These are phyloP conservation scores for Zasmidium angulare DNA, from an alignment of 2,329 filamentous ascomycete genomes.

Conservation along the genomic window DNA sequence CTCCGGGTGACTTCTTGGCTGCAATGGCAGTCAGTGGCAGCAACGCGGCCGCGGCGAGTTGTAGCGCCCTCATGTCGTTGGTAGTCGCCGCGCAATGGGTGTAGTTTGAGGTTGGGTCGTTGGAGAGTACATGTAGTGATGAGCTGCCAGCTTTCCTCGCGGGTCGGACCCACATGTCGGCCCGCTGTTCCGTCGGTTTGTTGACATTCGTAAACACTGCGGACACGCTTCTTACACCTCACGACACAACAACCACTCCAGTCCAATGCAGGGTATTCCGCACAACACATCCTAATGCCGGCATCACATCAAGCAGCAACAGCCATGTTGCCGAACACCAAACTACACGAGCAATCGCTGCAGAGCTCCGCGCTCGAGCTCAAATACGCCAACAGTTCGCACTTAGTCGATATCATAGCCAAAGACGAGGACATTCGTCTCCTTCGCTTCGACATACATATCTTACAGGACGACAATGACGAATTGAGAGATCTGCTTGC, in stretches of 20 bases:
- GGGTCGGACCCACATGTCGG: not conserved
- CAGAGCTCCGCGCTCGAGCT: slow-evolving; percentile 62
- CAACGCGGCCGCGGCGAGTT: slow-evolving; percentile 59
- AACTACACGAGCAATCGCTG: slow-evolving; percentile 51
- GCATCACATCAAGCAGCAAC: slow-evolving; percentile 14
- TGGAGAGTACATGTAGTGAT: no score
- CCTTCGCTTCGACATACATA: slow-evolving; percentile 65
- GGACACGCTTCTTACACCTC: not conserved
- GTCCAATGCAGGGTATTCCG: slow-evolving; percentile 3
- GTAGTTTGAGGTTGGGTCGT: not conserved
- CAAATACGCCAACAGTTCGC: slow-evolving; percentile 65
- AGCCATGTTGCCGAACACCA: slow-evolving; percentile 17
- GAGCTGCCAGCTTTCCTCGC: slow-evolving; percentile 6
- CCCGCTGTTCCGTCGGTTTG: not conserved
- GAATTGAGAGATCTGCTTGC: slow-evolving; percentile 64
- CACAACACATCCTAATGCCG: slow-evolving; percentile 15
- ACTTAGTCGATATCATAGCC: slow-evolving; percentile 65
- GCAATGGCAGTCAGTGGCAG: slow-evolving; percentile 61
- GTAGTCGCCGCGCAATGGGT: slow-evolving; percentile 3
- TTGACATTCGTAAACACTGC: not conserved
- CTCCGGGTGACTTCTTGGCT: slow-evolving; percentile 53
- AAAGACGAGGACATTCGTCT: slow-evolving; percentile 75
- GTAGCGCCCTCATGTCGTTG: slow-evolving; percentile 66
- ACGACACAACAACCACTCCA: not conserved
- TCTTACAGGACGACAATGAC: slow-evolving; percentile 74